These are phyloP conservation scores for Eutypella sp. DNA, from an alignment of 2,329 filamentous ascomycete species.

Conservation along the genomic window DNA sequence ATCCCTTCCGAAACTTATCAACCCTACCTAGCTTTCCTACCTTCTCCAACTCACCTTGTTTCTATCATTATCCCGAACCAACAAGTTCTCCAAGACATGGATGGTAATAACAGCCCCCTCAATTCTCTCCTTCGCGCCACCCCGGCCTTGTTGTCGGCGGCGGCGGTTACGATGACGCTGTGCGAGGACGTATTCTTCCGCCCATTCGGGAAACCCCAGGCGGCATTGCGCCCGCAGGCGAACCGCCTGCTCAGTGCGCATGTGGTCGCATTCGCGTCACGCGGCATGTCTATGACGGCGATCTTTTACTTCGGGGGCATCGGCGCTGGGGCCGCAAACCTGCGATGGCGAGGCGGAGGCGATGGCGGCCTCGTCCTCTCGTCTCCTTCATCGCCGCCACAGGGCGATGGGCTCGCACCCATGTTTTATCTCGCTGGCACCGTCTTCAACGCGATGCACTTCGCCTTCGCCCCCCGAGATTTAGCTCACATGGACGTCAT, in stretches of 20 bases:
- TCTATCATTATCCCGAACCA: too few relatives aligned
- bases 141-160: too few relatives aligned
- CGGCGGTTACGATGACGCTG: slow-evolving; percentile 1
- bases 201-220: background rate
- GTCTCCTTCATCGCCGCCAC: background rate
- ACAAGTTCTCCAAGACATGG: too few relatives aligned
- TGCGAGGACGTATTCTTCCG: slow-evolving; percentile 2
- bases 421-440: slow-evolving; percentile 1
- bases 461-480: slow-evolving; percentile 3
- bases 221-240: background rate
- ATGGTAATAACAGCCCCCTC: too few relatives aligned
- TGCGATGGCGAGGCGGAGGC: too few relatives aligned
- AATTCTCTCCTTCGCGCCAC: too few relatives aligned
- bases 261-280: background rate
- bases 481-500: slow-evolving; percentile 2
- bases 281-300: background rate
- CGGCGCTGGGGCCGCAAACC: background rate
- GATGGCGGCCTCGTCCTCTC: too few relatives aligned
- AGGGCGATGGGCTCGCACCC: background rate
- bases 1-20: too few relatives aligned
- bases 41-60: too few relatives aligned
- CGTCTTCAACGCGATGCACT: slow-evolving; percentile 2
- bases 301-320: background rate
- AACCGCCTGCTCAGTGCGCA: slow-evolving; percentile 1
- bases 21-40: too few relatives aligned